These are phyloP conservation scores for Tanozyma kutaoensis DNA, from an alignment of 805 yeast genomes.

Conservation along the genomic window DNA sequence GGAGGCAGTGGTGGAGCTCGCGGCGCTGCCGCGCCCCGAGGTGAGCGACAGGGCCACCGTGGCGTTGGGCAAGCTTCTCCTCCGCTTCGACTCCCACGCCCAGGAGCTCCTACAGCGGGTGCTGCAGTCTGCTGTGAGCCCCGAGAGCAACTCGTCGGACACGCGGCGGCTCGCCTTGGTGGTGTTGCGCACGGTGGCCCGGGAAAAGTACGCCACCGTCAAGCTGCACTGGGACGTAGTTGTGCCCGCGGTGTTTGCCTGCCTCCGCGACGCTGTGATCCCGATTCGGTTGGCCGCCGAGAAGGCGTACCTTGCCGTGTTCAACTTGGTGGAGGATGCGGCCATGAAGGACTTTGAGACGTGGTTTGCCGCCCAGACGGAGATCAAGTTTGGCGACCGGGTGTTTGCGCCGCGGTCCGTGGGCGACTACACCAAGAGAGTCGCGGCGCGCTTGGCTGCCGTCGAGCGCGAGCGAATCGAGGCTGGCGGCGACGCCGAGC, in stretches of 20 bases:
- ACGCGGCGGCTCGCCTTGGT: conserved; percentile 71
- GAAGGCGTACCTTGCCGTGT: conserved; percentile 66
- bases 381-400: conserved; percentile 11
- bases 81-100: conserved; percentile 23
- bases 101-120: conserved; percentile 32
- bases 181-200: conserved; percentile 59
- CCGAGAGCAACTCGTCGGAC: conserved; percentile 54
- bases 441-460: conserved; percentile 71
- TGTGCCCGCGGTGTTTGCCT: conserved; percentile 64
- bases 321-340: conserved; percentile 59
- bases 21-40: conserved; percentile 29
- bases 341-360: conserved; percentile 35
- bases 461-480: conserved; percentile 81
- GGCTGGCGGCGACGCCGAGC: conserved; percentile 84
- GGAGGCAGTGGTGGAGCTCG: conserved; percentile 23
- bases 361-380: conserved; percentile 46
- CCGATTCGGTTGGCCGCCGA: conserved; percentile 94
- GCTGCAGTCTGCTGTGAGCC: conserved; percentile 34
- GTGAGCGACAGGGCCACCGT: conserved; percentile 64
- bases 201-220: conserved; percentile 40
- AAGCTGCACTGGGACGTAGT: conserved; percentile 40
- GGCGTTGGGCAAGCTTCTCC: conserved; percentile 71
- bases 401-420: conserved; percentile 57
- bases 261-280: conserved; percentile 77
- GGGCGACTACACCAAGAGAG: conserved; percentile 82